Conservation (phyloP, 805 yeast genomes). For the Candida bentonensis region DNA sequence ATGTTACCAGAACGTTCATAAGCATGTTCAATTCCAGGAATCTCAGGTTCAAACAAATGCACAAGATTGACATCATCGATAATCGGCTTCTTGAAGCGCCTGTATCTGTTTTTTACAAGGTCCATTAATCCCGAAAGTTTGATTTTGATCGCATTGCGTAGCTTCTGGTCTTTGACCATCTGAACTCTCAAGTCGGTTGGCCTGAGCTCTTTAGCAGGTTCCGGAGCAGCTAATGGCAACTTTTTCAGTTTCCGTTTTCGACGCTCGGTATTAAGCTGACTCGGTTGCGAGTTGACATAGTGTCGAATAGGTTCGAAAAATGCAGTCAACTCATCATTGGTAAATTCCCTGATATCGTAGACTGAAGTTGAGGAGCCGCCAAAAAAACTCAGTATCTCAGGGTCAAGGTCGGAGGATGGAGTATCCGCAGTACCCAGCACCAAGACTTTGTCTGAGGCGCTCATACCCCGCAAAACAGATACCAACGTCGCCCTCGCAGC, state of each 20-base stretch:
- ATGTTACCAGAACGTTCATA: conserved; percentile 24
- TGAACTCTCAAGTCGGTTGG: conserved; percentile 14
- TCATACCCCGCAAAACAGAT: conserved; percentile 52
- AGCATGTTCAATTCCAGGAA: conserved; percentile 20
- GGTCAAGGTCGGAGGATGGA: conserved; percentile 26
- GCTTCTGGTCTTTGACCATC: conserved; percentile 57
- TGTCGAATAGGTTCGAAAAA: conserved; percentile 43
- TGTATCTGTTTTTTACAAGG: conserved; percentile 70
- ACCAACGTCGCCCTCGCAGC: conserved; percentile 60
- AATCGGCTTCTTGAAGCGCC: conserved; percentile 79
- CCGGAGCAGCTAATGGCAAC: conserved; percentile 26
- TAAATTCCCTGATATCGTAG: conserved; percentile 32
- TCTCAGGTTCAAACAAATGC: conserved; percentile 54
- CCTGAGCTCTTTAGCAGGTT: conserved; percentile 20
- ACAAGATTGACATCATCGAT: conserved; percentile 62
- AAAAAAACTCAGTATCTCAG: conserved; percentile 40
- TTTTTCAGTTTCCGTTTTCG: conserved; percentile 24
- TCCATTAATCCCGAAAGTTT: conserved; percentile 84
- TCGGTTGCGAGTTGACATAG: conserved; percentile 54
- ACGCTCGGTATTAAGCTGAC: conserved; percentile 45
- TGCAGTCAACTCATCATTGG: conserved; percentile 30
- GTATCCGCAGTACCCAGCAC: conserved; percentile 58
- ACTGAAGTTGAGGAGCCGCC: conserved; percentile 39
- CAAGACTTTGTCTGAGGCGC: conserved; percentile 59
- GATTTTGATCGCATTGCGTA: conserved; percentile 74